Conservation (phyloP, 345 rosid species). For the Passiflora organensis region DNA sequence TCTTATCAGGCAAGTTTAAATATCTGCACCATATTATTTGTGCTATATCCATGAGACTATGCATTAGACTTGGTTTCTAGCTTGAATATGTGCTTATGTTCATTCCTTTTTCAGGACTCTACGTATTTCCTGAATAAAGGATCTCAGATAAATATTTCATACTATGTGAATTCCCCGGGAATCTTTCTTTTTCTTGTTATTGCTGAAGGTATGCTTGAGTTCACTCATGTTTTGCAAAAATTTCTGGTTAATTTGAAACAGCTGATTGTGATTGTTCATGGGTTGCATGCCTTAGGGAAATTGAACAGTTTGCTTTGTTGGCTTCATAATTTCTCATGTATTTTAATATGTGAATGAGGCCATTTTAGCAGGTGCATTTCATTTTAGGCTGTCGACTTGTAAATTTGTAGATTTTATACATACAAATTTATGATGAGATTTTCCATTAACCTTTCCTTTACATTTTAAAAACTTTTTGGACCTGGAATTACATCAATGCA, state of each 20-base stretch:
- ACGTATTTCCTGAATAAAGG: conserved; percentile 67
- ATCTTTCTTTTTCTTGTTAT: conserved; percentile 66
- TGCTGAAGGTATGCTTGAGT: conserved; percentile 64
- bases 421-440: no score
- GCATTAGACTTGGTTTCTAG: not conserved
- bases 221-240: not conserved
- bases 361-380: no score
- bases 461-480: not conserved
- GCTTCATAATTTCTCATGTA: no score
- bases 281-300: no score
- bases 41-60: not conserved
- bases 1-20: conserved; percentile 66
- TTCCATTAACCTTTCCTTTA: no score
- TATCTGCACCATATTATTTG: not conserved
- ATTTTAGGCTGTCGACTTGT: no score
- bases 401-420: not conserved
- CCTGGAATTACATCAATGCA: conserved; percentile 1
- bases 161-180: conserved; percentile 43
- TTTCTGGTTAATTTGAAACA: no score
- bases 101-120: conserved; percentile 58
- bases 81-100: conserved; percentile 4
- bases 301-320: no score
- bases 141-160: conserved; percentile 67
- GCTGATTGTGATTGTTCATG: no score
- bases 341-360: no score